phyloP scores from a whole-genome alignment of 73 alveolate species.

The Paramecium octaurelia region DNA sequence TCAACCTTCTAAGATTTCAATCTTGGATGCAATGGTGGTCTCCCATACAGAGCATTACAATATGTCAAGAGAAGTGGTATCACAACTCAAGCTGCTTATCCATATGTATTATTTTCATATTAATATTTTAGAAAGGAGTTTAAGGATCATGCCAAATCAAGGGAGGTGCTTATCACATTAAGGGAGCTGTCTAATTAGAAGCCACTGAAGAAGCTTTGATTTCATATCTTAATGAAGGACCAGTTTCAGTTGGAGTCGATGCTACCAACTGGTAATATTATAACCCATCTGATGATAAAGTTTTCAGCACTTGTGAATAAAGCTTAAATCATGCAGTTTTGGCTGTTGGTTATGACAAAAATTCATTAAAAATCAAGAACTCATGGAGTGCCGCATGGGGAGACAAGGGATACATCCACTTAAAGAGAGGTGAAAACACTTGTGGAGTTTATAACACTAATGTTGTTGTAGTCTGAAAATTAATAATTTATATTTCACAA shows the following conservation, averaged over 20 bases:
- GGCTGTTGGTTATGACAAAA: slow-evolving; percentile 66
- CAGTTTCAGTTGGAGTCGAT: slow-evolving; percentile 71
- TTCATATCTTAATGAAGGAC: slow-evolving; percentile 48
- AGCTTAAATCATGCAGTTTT: slow-evolving; percentile 65
- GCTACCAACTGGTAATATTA: slow-evolving; percentile 64
- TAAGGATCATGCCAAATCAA: slow-evolving; percentile 57
- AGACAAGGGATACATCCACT: slow-evolving; percentile 57
- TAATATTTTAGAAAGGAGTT: slow-evolving; percentile 44
- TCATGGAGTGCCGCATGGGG: slow-evolving; percentile 78
- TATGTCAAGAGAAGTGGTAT: slow-evolving; percentile 67
- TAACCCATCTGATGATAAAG: not conserved
- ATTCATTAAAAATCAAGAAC: slow-evolving; percentile 60
- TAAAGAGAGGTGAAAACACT: slow-evolving; percentile 53
- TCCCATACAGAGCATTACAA: slow-evolving; percentile 68
- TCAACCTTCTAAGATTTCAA: slow-evolving; percentile 67
- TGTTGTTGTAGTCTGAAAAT: not conserved
- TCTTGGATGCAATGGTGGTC: slow-evolving; percentile 87
- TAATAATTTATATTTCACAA: not conserved
- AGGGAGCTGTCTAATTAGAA: not conserved
- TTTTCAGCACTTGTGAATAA: slow-evolving; percentile 52
- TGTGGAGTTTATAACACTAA: slow-evolving; percentile 51
- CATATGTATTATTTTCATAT: slow-evolving; percentile 42
- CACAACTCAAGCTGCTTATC: slow-evolving; percentile 62
- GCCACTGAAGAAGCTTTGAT: slow-evolving; percentile 22
- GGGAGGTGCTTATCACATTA: not conserved